phyloP scores from a whole-genome alignment of 2,329 filamentous ascomycete genomes.

The Epichloe sylvatica region DNA sequence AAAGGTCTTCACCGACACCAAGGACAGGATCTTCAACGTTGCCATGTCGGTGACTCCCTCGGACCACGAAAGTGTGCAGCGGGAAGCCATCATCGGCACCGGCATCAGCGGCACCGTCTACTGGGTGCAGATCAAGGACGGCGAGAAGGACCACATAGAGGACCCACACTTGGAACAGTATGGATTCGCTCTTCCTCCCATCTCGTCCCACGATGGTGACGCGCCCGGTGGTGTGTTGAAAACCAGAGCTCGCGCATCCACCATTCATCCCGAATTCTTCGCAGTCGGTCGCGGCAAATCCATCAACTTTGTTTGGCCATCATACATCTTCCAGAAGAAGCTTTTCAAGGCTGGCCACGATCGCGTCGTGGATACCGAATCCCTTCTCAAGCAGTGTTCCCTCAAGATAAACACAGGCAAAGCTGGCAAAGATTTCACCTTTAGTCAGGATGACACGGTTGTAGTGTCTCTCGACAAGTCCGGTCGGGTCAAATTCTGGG shows the following conservation, averaged over 20 bases:
- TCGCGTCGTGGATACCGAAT: constrained; percentile 70
- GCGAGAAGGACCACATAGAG: constrained; percentile 65
- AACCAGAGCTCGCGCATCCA: constrained; percentile 84
- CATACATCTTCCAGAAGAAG: constrained; percentile 47
- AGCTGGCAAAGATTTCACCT: constrained; percentile 94
- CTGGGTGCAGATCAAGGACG: constrained; percentile 71
- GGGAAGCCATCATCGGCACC: constrained; percentile 79
- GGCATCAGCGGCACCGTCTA: constrained; percentile 95
- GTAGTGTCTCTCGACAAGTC: constrained; percentile 96
- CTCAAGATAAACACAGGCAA: constrained; percentile 95
- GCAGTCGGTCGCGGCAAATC: constrained; percentile 91
- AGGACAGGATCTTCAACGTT: constrained; percentile 91
- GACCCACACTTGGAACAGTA: constrained; percentile 68
- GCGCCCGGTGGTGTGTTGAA: constrained; percentile 85
- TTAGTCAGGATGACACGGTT: constrained; percentile 89
- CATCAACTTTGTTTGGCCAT: constrained; percentile 74
- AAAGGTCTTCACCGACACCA: constrained; percentile 79
- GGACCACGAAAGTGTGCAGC: constrained; percentile 41
- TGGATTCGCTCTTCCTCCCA: constrained; percentile 79
- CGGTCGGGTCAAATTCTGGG: constrained; percentile 95
- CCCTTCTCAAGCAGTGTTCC: constrained; percentile 71
- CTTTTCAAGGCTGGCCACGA: constrained; percentile 51
- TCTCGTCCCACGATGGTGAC: constrained; percentile 75
- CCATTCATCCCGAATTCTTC: constrained; percentile 82
- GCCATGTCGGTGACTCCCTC: constrained; percentile 58